Conservation (phyloP, 805 yeast species). For the Ogataea methylovora region DNA sequence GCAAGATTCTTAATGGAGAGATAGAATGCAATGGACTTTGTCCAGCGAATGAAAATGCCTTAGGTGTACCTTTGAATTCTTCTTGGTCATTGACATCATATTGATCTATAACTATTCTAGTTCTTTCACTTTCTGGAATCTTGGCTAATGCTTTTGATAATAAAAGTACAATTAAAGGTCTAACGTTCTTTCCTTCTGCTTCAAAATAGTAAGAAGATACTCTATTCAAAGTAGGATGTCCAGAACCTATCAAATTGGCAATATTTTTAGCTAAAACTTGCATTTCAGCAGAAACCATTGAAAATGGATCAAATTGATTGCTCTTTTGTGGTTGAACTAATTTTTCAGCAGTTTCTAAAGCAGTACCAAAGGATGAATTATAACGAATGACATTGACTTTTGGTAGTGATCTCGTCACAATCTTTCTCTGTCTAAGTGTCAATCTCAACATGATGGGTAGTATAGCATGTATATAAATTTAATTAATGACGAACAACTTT, state of each 20-base stretch:
- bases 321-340: slow-evolving; percentile 55
- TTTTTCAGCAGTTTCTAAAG: slow-evolving; percentile 66
- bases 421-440: too few relatives aligned
- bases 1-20: slow-evolving; percentile 75
- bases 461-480: background rate
- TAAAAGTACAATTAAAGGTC: slow-evolving; percentile 83
- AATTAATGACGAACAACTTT: background rate
- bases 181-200: slow-evolving; percentile 90
- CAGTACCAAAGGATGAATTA: slow-evolving; percentile 37
- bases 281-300: slow-evolving; percentile 91
- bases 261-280: slow-evolving; percentile 79
- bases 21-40: slow-evolving; percentile 55
- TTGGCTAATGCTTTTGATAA: slow-evolving; percentile 72
- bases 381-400: slow-evolving; percentile 4
- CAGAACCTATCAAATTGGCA: slow-evolving; percentile 80
- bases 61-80: slow-evolving; percentile 52
- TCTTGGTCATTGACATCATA: slow-evolving; percentile 62
- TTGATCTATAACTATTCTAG: slow-evolving; percentile 52
- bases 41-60: slow-evolving; percentile 48
- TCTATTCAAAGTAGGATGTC: slow-evolving; percentile 87
- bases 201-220: slow-evolving; percentile 94
- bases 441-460: background rate
- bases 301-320: slow-evolving; percentile 71
- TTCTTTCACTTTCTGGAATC: slow-evolving; percentile 65
- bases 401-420: background rate